phyloP scores from a whole-genome alignment of 2,329 filamentous ascomycete species.

The Pseudonectria foliicola region DNA sequence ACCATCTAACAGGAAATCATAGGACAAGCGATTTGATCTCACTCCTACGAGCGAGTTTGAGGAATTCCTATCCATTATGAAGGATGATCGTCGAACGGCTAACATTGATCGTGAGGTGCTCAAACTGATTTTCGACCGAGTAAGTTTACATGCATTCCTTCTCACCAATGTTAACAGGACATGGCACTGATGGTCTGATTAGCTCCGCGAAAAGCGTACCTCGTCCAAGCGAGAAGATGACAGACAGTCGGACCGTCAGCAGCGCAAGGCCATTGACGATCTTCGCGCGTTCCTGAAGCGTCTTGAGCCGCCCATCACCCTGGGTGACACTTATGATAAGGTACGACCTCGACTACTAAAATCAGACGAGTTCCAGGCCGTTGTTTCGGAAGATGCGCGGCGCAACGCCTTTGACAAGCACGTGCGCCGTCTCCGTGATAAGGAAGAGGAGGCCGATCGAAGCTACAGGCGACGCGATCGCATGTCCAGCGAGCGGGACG shows the following conservation, averaged over 20 bases:
- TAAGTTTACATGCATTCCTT: conserved; percentile 30
- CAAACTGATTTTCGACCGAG: conserved; percentile 75
- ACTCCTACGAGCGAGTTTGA: conserved; percentile 79
- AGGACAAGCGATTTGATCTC: conserved; percentile 91
- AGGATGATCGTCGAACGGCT: conserved; percentile 80
- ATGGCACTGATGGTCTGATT: conserved; percentile 5
- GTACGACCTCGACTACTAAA: conserved; percentile 73
- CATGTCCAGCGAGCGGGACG: conserved; percentile 42
- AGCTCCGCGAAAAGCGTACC: conserved; percentile 79
- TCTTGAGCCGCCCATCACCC: conserved; percentile 72
- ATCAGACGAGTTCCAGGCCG: conserved; percentile 74
- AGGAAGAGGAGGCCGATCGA: conserved; percentile 74
- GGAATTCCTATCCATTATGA: conserved; percentile 77
- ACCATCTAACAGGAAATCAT: conserved; percentile 9
- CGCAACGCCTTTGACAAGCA: conserved; percentile 85
- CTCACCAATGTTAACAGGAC: background rate
- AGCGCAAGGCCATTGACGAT: conserved; percentile 76
- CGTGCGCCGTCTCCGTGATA: conserved; percentile 82
- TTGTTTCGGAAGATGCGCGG: conserved; percentile 76
- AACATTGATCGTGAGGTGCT: conserved; percentile 76
- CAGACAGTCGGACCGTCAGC: conserved; percentile 75
- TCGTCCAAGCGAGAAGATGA: conserved; percentile 73
- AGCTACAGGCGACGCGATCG: conserved; percentile 52
- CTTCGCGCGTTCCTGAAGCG: conserved; percentile 83
- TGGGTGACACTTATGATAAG: conserved; percentile 82